These are phyloP conservation scores for Kluyveromyces marxianus DNA, from an alignment of 1,139 yeast species.

Conservation along the genomic window DNA sequence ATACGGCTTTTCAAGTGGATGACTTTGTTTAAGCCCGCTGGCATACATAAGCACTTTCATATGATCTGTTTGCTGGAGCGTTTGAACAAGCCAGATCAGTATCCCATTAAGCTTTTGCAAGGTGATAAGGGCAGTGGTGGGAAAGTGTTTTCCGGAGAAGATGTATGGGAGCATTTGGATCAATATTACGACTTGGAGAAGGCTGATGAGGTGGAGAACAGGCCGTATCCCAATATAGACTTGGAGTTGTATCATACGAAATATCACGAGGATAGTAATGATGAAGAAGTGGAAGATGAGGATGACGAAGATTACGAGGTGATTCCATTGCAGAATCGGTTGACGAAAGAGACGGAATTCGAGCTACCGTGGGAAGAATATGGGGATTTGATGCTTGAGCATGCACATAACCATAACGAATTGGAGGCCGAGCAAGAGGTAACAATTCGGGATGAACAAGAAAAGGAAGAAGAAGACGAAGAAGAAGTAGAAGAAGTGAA, in stretches of 20 bases:
- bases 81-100: constrained; percentile 36
- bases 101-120: constrained; percentile 25
- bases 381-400: constrained; percentile 36
- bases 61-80: constrained; percentile 47
- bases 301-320: constrained; percentile 23
- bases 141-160: constrained; percentile 37
- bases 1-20: constrained; percentile 56
- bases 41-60: constrained; percentile 47
- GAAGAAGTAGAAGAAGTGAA: too few species aligned
- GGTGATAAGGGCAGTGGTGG: constrained; percentile 16
- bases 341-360: constrained; percentile 29
- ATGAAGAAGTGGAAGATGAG: constrained; percentile 12
- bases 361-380: constrained; percentile 39
- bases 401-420: constrained; percentile 29
- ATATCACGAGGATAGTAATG: constrained; percentile 9
- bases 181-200: constrained; percentile 48
- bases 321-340: constrained; percentile 6
- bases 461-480: too few species aligned
- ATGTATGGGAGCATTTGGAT: constrained; percentile 52
- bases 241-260: constrained; percentile 5
- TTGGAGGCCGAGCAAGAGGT: not conserved
- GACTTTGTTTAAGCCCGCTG: constrained; percentile 62
- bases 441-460: too few species aligned
- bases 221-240: constrained; percentile 1
- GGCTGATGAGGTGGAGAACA: constrained; percentile 46